These are phyloP conservation scores for Niveomyces coronatus DNA, from an alignment of 2,329 filamentous ascomycete species.

Conservation along the genomic window DNA sequence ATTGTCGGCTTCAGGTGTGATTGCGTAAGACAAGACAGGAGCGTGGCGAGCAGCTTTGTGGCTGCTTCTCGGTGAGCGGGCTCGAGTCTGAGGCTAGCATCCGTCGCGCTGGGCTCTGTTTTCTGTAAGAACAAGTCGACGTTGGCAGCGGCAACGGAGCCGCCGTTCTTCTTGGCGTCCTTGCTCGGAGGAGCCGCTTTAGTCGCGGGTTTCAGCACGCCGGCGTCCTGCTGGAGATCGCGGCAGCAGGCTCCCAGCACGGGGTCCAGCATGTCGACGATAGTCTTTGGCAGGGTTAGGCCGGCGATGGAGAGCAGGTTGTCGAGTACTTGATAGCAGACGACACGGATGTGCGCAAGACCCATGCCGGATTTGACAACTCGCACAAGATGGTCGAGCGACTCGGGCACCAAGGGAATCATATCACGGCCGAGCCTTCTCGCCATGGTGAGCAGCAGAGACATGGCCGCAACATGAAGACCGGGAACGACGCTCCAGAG, in stretches of 20 bases:
- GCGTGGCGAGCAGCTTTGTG: conserved; percentile 46
- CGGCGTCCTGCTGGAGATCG: conserved; percentile 53
- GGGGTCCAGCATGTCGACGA: conserved; percentile 50
- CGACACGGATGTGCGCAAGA: conserved; percentile 43
- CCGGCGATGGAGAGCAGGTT: conserved; percentile 53
- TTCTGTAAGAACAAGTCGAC: conserved; percentile 59
- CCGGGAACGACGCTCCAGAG: conserved; percentile 64
- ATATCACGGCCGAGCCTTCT: conserved; percentile 47
- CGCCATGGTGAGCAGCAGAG: conserved; percentile 47
- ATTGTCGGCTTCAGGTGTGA: conserved; percentile 58
- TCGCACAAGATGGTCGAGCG: conserved; percentile 62
- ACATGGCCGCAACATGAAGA: conserved; percentile 62
- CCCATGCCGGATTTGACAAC: conserved; percentile 52
- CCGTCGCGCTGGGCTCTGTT: conserved; percentile 24
- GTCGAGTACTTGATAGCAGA: conserved; percentile 49
- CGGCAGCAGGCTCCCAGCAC: conserved; percentile 61
- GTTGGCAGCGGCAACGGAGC: conserved; percentile 36
- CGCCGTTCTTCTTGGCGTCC: conserved; percentile 28
- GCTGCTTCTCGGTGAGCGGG: conserved; percentile 46
- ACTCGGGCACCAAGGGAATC: conserved; percentile 49
- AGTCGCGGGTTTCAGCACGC: conserved; percentile 32
- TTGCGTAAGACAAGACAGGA: conserved; percentile 55
- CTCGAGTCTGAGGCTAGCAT: conserved; percentile 23
- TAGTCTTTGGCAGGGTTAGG: conserved; percentile 53
- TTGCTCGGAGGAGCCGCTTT: conserved; percentile 21